Conservation (phyloP, 1,139 yeast genomes). For the Arxiozyma heterogenica region DNA sequence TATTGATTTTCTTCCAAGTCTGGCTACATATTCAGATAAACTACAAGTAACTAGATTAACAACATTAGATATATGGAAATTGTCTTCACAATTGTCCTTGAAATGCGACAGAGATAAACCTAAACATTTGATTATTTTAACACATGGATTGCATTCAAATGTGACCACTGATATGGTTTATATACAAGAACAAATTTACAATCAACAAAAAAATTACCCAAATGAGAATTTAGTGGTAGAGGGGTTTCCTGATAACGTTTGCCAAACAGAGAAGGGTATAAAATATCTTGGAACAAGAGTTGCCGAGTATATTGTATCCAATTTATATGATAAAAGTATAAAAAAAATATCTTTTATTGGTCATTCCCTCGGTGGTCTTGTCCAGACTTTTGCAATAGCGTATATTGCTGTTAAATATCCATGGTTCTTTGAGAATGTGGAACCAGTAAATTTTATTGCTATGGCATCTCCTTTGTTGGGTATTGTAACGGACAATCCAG, state of each 20-base stretch:
- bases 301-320: slow-evolving; percentile 65
- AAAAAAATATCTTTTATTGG: slow-evolving; percentile 75
- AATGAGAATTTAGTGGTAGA: slow-evolving; percentile 60
- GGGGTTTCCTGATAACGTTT: slow-evolving; percentile 77
- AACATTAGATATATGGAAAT: slow-evolving; percentile 69
- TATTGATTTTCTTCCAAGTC: background rate
- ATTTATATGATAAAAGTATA: slow-evolving; percentile 43
- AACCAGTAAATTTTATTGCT: slow-evolving; percentile 77
- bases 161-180: slow-evolving; percentile 83
- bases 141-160: slow-evolving; percentile 91
- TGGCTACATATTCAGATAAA: slow-evolving; percentile 28
- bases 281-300: slow-evolving; percentile 77
- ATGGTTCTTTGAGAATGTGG: slow-evolving; percentile 53
- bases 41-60: slow-evolving; percentile 46
- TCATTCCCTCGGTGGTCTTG: slow-evolving; percentile 88
- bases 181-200: slow-evolving; percentile 72
- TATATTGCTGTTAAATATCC: slow-evolving; percentile 67
- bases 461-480: slow-evolving; percentile 88
- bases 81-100: slow-evolving; percentile 47
- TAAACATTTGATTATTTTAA: slow-evolving; percentile 35
- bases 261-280: slow-evolving; percentile 87
- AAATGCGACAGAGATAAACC: slow-evolving; percentile 4
- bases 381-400: slow-evolving; percentile 86
- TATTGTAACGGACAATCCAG: slow-evolving; percentile 76
- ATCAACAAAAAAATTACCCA: slow-evolving; percentile 35